phyloP scores from a whole-genome alignment of 169 alveolate species.

The Eimeria acervulina region DNA sequence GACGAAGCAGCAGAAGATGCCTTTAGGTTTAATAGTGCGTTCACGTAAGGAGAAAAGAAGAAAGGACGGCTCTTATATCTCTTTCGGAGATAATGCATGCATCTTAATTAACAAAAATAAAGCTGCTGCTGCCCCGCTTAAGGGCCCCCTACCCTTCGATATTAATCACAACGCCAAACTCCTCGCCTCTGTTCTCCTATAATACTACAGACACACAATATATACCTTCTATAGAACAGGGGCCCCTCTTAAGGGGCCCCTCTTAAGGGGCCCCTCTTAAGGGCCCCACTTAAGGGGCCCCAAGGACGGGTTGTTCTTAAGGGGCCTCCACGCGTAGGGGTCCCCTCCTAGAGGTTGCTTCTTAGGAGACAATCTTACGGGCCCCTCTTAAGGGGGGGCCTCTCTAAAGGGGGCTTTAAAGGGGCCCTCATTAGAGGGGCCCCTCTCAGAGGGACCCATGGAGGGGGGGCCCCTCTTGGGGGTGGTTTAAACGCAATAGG shows the following conservation, averaged over 20 bases:
- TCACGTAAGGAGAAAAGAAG: conserved; percentile 82
- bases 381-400: too few relatives aligned
- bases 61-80: conserved; percentile 87
- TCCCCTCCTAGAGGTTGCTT: background rate
- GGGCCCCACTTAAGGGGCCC: too few relatives aligned
- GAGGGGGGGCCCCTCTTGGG: conserved; percentile 26
- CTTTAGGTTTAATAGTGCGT: conserved; percentile 86
- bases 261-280: too few relatives aligned
- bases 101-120: conserved; percentile 85
- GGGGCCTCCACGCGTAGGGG: background rate
- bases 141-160: conserved; percentile 87
- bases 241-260: too few relatives aligned
- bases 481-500: too few relatives aligned
- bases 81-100: conserved; percentile 87
- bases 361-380: background rate
- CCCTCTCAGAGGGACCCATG: too few relatives aligned
- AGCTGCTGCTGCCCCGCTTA: conserved; percentile 83
- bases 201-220: background rate
- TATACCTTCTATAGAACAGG: background rate
- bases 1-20: conserved; percentile 85
- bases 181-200: conserved; percentile 32
- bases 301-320: too few relatives aligned
- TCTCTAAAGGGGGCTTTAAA: too few relatives aligned
- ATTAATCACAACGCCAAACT: conserved; percentile 84
- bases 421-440: too few relatives aligned